A percentile compares a stretch with the other conserved stretches of the same genome.
phyloP scores from a whole-genome alignment of 2,329 filamentous ascomycete species.

The Fusarium anthophilum region DNA sequence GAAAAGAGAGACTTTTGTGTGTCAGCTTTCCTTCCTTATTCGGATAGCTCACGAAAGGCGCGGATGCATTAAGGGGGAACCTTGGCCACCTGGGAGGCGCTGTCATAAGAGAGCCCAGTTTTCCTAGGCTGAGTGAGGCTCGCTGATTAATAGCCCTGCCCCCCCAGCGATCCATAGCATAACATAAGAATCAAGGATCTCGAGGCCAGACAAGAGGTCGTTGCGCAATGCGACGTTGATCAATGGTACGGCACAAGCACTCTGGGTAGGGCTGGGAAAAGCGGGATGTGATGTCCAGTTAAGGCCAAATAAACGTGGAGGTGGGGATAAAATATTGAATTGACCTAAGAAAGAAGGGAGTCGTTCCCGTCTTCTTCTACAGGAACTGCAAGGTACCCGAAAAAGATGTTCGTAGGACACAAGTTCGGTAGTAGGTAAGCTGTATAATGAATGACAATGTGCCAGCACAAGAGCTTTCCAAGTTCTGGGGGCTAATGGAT shows the following conservation, averaged over 20 bases:
- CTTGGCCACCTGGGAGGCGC: background rate
- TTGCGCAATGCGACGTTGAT: slow-evolving; percentile 23
- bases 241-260: slow-evolving; percentile 21
- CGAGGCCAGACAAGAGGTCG: slow-evolving; percentile 9
- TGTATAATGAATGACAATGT: background rate
- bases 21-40: slow-evolving; percentile 21
- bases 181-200: slow-evolving; percentile 12
- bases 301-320: slow-evolving; percentile 17
- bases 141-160: background rate
- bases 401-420: slow-evolving; percentile 8
- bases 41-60: slow-evolving; percentile 2
- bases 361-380: background rate
- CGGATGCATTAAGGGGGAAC: background rate
- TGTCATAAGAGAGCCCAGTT: slow-evolving; percentile 17
- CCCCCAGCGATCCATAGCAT: background rate
- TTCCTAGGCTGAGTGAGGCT: slow-evolving; percentile 28
- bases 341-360: slow-evolving; percentile 2
- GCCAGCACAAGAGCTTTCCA: background rate
- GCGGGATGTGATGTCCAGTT: slow-evolving; percentile 19
- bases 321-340: slow-evolving; percentile 4
- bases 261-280: slow-evolving; percentile 31
- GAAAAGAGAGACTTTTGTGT: background rate
- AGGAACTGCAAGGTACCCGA: background rate
- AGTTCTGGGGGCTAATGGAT: background rate
- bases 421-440: background rate